Percentiles rank a stretch among this genome's conserved stretches.
phyloP scores from a whole-genome alignment of 345 rosid species.

The Cochlearia excelsa region DNA sequence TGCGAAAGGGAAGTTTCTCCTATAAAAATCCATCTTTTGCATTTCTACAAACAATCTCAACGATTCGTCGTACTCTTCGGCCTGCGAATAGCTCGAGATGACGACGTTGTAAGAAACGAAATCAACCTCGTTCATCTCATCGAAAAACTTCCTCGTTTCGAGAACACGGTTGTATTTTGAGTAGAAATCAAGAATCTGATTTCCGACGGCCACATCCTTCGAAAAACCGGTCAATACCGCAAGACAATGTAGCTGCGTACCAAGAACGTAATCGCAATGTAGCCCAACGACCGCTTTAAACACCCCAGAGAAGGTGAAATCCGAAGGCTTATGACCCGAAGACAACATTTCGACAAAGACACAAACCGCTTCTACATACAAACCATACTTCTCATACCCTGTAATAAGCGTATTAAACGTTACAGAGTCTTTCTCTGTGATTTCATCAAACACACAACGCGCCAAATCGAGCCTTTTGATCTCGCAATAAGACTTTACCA shows the following conservation, averaged over 20 bases:
- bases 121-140: slow-evolving; percentile 70
- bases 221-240: slow-evolving; percentile 51
- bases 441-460: slow-evolving; percentile 44
- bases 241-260: slow-evolving; percentile 65
- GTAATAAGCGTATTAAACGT: slow-evolving; percentile 72
- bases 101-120: slow-evolving; percentile 78
- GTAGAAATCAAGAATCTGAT: slow-evolving; percentile 86
- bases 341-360: slow-evolving; percentile 59
- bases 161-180: slow-evolving; percentile 53
- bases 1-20: slow-evolving; percentile 69
- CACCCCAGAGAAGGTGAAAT: slow-evolving; percentile 76
- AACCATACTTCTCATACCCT: slow-evolving; percentile 60
- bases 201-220: slow-evolving; percentile 69
- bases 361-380: slow-evolving; percentile 48
- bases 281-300: slow-evolving; percentile 58
- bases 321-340: slow-evolving; percentile 61
- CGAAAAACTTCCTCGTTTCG: slow-evolving; percentile 55
- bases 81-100: slow-evolving; percentile 71
- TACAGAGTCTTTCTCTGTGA: slow-evolving; percentile 59
- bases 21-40: slow-evolving; percentile 52
- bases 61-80: slow-evolving; percentile 48
- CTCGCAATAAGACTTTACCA: slow-evolving; percentile 72
- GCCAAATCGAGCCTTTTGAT: slow-evolving; percentile 45
- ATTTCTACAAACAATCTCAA: slow-evolving; percentile 47
- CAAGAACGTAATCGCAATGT: slow-evolving; percentile 42